Evolutionary conservation across 768 basidiomycete species (phyloP).

Genomic region (Harrya chromipes): DNA sequence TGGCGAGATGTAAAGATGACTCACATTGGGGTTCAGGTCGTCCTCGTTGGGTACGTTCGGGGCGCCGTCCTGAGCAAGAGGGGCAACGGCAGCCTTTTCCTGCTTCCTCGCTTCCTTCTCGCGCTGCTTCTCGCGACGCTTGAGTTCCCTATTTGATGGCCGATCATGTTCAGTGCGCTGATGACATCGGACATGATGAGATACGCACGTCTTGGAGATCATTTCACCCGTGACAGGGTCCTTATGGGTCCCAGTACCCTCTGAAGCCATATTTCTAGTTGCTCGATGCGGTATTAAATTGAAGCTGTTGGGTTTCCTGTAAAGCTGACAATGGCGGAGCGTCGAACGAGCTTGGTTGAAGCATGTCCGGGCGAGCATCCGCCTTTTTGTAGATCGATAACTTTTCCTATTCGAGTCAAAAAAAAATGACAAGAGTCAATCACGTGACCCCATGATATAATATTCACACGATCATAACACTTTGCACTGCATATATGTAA

Average conservation of each 20-base stretch:
- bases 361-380: constrained; percentile 29
- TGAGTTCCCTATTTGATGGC: constrained; percentile 69
- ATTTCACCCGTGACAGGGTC: constrained; percentile 93
- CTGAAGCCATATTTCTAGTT: constrained; percentile 38
- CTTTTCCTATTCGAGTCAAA: constrained; percentile 29
- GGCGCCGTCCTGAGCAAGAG: constrained; percentile 33
- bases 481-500: constrained; percentile 23
- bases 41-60: constrained; percentile 59
- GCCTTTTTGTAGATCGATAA: constrained; percentile 25
- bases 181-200: constrained; percentile 8
- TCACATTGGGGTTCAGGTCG: constrained; percentile 87
- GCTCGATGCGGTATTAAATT: constrained; percentile 3
- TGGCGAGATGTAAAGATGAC: constrained; percentile 28
- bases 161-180: constrained; percentile 27
- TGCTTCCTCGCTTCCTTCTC: constrained; percentile 72
- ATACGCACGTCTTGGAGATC: constrained; percentile 89
- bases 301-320: neutral
- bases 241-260: constrained; percentile 43
- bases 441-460: neutral
- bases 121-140: constrained; percentile 87
- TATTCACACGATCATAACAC: constrained; percentile 14
- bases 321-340: constrained; percentile 6
- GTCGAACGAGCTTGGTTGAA: constrained; percentile 8
- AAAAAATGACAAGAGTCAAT: constrained; percentile 11
- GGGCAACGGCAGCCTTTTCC: constrained; percentile 58